A percentile compares a stretch with the other conserved stretches of the same genome.
These are phyloP conservation scores for Beauveria sp. DNA, from an alignment of 2,329 filamentous ascomycete genomes.

Conservation along the genomic window DNA sequence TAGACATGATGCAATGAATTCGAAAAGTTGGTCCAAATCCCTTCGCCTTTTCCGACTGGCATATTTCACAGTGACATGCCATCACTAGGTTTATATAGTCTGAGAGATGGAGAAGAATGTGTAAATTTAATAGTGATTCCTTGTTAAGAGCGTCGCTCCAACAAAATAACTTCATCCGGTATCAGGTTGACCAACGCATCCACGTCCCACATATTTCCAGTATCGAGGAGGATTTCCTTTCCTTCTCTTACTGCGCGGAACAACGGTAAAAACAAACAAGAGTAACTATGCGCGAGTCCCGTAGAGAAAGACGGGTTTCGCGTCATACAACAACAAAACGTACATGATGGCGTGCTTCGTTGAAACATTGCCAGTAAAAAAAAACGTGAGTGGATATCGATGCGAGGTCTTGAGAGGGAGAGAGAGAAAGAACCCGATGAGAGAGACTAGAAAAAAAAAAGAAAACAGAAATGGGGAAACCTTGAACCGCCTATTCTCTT, in stretches of 20 bases:
- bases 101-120: no score
- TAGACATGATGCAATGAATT: not conserved
- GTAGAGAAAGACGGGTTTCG: not conserved
- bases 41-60: no score
- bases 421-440: not conserved
- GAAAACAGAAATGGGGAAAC: not conserved
- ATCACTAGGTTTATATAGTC: no score
- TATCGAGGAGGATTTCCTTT: not conserved
- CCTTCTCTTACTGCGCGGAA: not conserved
- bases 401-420: not conserved
- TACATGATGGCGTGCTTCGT: not conserved
- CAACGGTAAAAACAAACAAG: not conserved
- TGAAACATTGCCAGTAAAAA: not conserved
- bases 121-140: no score
- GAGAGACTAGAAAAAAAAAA: not conserved
- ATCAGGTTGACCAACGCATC: not conserved
- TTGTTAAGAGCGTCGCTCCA: not conserved
- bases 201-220: not conserved
- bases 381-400: constrained; percentile 2
- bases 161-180: not conserved
- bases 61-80: no score
- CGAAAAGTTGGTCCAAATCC: no score
- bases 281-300: not conserved
- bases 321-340: not conserved
- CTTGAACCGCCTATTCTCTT: not conserved